A percentile compares a stretch with the other conserved stretches of the same genome.
These are phyloP conservation scores for Mortierella sp. DNA, from an alignment of 371 early-diverging fungal species.

Conservation along the genomic window DNA sequence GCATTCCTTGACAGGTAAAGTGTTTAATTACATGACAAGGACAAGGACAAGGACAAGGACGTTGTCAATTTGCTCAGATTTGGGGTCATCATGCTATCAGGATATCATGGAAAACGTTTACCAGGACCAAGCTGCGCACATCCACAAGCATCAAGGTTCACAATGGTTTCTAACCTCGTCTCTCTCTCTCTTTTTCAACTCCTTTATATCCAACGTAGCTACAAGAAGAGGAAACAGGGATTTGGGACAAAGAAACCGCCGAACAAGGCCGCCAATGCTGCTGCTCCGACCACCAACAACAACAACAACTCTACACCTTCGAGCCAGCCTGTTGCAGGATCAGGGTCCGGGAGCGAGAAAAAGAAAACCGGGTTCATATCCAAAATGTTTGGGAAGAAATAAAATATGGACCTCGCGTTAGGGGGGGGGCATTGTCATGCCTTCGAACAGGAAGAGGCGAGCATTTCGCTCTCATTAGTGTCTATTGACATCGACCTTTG, in stretches of 20 bases:
- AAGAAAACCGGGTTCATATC: slow-evolving; percentile 55
- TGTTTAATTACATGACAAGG: background rate
- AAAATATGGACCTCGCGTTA: slow-evolving; percentile 4
- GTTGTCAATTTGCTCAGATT: background rate
- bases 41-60: no score
- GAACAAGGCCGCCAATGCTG: background rate
- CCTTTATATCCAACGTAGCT: slow-evolving; percentile 13
- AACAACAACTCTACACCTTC: slow-evolving; percentile 6
- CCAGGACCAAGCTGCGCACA: background rate
- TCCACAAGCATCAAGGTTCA: background rate
- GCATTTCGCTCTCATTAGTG: background rate
- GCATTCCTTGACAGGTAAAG: slow-evolving; percentile 64
- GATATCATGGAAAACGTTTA: background rate
- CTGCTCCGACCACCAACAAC: background rate
- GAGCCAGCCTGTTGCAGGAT: slow-evolving; percentile 13
- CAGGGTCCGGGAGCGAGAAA: slow-evolving; percentile 43
- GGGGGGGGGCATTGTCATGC: background rate
- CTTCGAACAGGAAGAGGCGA: background rate
- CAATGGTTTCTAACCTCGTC: background rate
- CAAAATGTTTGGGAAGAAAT: slow-evolving; percentile 50
- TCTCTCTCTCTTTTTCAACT: background rate
- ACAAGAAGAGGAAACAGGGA: slow-evolving; percentile 58
- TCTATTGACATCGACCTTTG: background rate
- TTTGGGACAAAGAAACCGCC: slow-evolving; percentile 39
- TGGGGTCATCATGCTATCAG: background rate